Evolutionary conservation across 2,329 filamentous ascomycete species (phyloP), one percentile per base, ranked within the genome.

Genomic region (Pezizomycotina sp.): DNA sequence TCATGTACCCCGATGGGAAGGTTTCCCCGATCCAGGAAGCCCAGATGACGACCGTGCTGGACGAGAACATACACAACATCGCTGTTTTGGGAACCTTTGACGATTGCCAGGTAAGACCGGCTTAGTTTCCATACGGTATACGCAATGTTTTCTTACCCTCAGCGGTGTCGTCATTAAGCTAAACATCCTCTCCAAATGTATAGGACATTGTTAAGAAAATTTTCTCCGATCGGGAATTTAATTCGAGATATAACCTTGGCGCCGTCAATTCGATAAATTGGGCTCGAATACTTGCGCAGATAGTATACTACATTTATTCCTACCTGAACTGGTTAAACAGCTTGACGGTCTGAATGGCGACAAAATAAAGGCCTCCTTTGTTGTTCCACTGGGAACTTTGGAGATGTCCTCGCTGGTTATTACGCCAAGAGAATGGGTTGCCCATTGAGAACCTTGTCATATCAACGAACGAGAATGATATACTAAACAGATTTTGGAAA

Each of bases 201-300:
- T 50, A 76, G 70, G 83, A 92, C 58, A 91, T 89, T 38, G 77
- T 98, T 56, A 95, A 98, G 62, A 75, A 79, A 1, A 68, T 98
- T 31, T 93, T 95, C 55, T 75, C 73, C 46, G 86, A 98, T 52
- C 65, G 76, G 2, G 74, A 83, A 36, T 77, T 80, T 56, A 95
- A 95, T 64, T 63, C 68, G 49, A 73, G 70, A 2, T 71, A 86
- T 53, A 82, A 81, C 49, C 75, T 95, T 27, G 86, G 79, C 25
- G 86, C 89, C 27, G 82, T 95, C 49, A 95, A 95, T 64, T 89
- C 79, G 28, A 95, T 95, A 62, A 95, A 95, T 62, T 93, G 77
- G 70, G 79, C 84, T 2, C 70, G 89, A 50, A 95, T 98, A 50
- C 69, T 98, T 23, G 86, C 89, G 8, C 89, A 98, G 62, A 93